Conservation (phyloP, 805 yeast species). For the Saturnispora besseyi region DNA sequence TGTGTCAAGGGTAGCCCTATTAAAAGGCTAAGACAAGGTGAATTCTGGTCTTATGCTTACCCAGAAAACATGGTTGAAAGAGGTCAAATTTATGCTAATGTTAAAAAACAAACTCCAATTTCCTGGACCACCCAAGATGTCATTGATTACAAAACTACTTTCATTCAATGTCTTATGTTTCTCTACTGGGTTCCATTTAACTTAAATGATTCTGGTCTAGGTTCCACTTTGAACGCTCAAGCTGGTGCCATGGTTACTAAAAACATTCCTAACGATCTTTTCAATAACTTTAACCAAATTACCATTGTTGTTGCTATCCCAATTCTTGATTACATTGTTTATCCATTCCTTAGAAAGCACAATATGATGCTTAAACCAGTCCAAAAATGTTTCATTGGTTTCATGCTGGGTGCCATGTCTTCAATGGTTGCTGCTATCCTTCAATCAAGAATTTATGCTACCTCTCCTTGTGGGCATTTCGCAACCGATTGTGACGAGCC, state of each 20-base stretch:
- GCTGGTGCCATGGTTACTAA: conserved; percentile 45
- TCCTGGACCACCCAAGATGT: conserved; percentile 38
- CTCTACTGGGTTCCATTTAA: conserved; percentile 32
- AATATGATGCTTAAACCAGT: no score
- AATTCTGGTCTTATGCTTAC: conserved; percentile 43
- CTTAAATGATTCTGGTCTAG: conserved; percentile 41
- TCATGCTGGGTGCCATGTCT: conserved; percentile 37
- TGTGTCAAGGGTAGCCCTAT: conserved; percentile 36
- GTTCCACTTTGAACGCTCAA: conserved; percentile 40
- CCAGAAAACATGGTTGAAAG: conserved; percentile 36
- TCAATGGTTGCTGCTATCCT: conserved; percentile 43
- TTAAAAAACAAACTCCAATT: conserved; percentile 26
- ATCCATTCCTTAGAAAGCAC: conserved; percentile 31
- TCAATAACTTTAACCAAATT: conserved; percentile 26
- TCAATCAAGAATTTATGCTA: conserved; percentile 38
- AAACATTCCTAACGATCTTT: conserved; percentile 49
- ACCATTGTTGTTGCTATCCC: conserved; percentile 46
- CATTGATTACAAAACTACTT: conserved; percentile 35
- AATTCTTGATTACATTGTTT: conserved; percentile 38
- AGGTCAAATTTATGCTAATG: conserved; percentile 28
- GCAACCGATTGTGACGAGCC: conserved; percentile 31
- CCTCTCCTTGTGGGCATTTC: conserved; percentile 43
- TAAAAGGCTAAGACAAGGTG: conserved; percentile 31
- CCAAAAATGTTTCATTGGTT: conserved; percentile 36
- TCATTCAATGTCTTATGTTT: conserved; percentile 38